Conservation (phyloP, 2,329 filamentous ascomycete species). For the Elsinoe necatrix region DNA sequence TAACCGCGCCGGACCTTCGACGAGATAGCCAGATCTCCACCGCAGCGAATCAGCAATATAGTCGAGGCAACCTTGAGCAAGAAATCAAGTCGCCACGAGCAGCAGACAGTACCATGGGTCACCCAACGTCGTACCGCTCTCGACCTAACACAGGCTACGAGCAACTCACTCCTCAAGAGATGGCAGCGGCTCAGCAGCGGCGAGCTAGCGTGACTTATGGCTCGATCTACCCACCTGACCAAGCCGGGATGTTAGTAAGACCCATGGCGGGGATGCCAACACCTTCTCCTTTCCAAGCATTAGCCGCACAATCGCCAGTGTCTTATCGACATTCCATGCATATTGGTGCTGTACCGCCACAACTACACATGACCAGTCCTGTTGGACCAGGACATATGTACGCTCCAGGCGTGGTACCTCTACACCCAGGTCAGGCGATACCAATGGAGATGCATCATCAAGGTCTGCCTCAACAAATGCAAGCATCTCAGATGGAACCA, state of each 20-base stretch:
- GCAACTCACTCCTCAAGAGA: neutral
- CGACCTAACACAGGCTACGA: neutral
- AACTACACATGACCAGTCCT: neutral
- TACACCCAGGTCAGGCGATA: neutral
- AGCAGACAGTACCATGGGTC: neutral
- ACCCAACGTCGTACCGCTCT: neutral
- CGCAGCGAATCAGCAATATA: neutral
- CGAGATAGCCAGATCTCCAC: slow-evolving; percentile 12
- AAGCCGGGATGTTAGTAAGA: neutral
- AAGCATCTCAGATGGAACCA: neutral
- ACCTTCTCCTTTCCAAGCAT: neutral
- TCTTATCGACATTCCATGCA: slow-evolving; percentile 7
- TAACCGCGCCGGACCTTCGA: neutral
- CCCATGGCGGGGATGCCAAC: neutral
- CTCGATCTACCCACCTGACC: neutral
- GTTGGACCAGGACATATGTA: neutral
- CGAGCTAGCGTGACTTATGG: neutral
- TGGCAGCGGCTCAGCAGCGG: neutral
- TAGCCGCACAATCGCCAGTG: neutral
- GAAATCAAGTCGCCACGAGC: neutral
- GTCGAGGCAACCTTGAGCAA: neutral
- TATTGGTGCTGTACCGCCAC: neutral
- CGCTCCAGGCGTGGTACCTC: neutral
- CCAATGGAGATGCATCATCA: neutral
- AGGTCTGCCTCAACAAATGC: neutral